phyloP scores from a whole-genome alignment of 495 filamentous ascomycete genomes.

The Aspergillus saccharolyticus region DNA sequence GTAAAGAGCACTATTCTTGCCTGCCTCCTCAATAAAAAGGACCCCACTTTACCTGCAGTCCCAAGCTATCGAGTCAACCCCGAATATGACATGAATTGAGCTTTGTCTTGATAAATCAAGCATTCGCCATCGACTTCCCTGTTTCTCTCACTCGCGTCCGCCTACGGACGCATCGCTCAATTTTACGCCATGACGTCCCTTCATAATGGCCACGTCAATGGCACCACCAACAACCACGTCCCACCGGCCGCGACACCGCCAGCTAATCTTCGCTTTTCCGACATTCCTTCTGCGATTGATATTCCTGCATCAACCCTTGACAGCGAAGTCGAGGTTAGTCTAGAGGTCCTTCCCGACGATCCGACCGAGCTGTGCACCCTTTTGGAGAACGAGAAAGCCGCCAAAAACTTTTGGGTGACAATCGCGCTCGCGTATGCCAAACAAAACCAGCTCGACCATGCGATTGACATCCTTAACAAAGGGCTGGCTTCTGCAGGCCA shows the following conservation, averaged over 20 bases:
- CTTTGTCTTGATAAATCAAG: constrained; percentile 1
- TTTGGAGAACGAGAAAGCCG: constrained; percentile 84
- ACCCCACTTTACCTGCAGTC: background rate
- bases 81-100: constrained; percentile 37
- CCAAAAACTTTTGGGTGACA: constrained; percentile 88
- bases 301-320: constrained; percentile 78
- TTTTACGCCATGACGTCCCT: constrained; percentile 45
- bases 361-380: constrained; percentile 92
- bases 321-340: constrained; percentile 88
- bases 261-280: constrained; percentile 63
- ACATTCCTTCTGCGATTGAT: constrained; percentile 84
- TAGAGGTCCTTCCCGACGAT: constrained; percentile 86
- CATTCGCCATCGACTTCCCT: constrained; percentile 12
- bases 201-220: constrained; percentile 53
- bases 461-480: constrained; percentile 87
- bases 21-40: background rate
- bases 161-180: background rate
- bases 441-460: constrained; percentile 84
- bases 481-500: constrained; percentile 69
- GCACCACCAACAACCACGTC: constrained; percentile 34
- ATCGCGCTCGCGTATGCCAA: constrained; percentile 97
- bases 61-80: background rate
- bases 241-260: constrained; percentile 18
- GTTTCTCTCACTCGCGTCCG: constrained; percentile 12
- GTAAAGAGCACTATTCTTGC: constrained; percentile 2